Evolutionary conservation across 768 basidiomycete genomes (phyloP).

Genomic region (Russula virescens): DNA sequence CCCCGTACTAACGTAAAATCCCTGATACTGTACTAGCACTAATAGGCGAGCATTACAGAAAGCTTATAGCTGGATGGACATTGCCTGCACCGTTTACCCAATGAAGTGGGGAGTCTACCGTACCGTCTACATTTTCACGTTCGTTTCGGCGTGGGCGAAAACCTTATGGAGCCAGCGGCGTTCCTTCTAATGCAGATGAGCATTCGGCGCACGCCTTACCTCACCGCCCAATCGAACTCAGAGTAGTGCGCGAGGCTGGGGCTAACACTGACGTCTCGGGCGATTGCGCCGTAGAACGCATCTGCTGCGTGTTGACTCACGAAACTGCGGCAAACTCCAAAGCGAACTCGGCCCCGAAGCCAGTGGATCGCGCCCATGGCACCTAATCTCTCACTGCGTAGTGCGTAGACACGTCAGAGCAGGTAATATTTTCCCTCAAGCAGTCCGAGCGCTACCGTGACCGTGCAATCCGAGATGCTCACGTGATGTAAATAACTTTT

Average conservation of each 20-base stretch:
- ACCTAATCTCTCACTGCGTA: too few relatives aligned
- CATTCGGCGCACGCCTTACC: conserved; percentile 77
- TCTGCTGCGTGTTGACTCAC: conserved; percentile 56
- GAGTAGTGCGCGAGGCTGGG: conserved; percentile 85
- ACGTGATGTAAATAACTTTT: conserved; percentile 19
- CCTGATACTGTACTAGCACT: too few relatives aligned
- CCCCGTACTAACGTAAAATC: too few relatives aligned
- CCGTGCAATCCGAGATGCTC: too few relatives aligned
- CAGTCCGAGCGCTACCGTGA: too few relatives aligned
- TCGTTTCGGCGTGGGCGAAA: conserved; percentile 38
- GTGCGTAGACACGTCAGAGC: too few relatives aligned
- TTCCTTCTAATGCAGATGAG: conserved; percentile 88
- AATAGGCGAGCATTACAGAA: too few relatives aligned
- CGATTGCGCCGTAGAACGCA: conserved; percentile 80
- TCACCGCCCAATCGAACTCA: conserved; percentile 88
- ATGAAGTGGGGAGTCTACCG: too few relatives aligned
- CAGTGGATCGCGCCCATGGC: too few relatives aligned
- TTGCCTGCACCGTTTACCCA: neutral
- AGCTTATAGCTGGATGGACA: conserved; percentile 24
- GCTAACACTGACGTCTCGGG: conserved; percentile 84
- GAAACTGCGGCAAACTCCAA: too few relatives aligned
- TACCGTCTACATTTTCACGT: neutral
- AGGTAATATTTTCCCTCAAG: too few relatives aligned
- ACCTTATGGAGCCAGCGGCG: conserved; percentile 45
- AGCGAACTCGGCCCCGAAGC: too few relatives aligned